Evolutionary conservation across 805 yeast species (phyloP).

Genomic region (Metschnikowia drakensbergensis): DNA sequence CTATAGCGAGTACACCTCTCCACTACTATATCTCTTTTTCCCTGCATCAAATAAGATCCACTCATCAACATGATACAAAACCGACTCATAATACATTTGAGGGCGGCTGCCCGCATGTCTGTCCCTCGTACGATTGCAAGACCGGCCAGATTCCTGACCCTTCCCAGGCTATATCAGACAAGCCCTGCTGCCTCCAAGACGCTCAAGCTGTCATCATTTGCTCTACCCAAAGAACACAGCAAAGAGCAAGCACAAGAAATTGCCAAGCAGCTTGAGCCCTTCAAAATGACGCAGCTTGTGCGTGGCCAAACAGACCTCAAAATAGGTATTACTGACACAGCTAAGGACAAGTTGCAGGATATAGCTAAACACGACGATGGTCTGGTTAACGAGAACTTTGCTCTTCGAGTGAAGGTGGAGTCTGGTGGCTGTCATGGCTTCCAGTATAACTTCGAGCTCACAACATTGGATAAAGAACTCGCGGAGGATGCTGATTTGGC

Average conservation of each 20-base stretch:
- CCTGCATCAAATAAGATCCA: not conserved
- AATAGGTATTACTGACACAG: constrained; percentile 46
- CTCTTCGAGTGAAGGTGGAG: constrained; percentile 73
- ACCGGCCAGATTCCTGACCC: not conserved
- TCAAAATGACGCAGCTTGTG: constrained; percentile 30
- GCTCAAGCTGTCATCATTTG: constrained; percentile 28
- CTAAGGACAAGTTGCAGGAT: constrained; percentile 48
- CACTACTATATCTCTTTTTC: not conserved
- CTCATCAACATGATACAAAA: not conserved
- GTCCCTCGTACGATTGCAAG: not conserved
- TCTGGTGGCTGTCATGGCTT: constrained; percentile 99
- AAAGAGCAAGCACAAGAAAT: not conserved
- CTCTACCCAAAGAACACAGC: constrained; percentile 24
- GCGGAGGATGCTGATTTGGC: constrained; percentile 33
- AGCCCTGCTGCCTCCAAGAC: constrained; percentile 11
- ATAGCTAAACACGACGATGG: constrained; percentile 49
- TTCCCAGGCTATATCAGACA: not conserved
- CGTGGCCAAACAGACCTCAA: constrained; percentile 36
- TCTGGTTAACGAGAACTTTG: constrained; percentile 47
- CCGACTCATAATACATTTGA: not conserved
- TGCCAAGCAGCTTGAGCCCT: constrained; percentile 24
- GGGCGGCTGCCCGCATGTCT: not conserved
- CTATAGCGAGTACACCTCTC: not conserved
- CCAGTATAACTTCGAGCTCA: constrained; percentile 75
- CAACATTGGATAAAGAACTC: constrained; percentile 38